phyloP scores from a whole-genome alignment of 2,329 filamentous ascomycete genomes.

The Trichoderma simmonsii region DNA sequence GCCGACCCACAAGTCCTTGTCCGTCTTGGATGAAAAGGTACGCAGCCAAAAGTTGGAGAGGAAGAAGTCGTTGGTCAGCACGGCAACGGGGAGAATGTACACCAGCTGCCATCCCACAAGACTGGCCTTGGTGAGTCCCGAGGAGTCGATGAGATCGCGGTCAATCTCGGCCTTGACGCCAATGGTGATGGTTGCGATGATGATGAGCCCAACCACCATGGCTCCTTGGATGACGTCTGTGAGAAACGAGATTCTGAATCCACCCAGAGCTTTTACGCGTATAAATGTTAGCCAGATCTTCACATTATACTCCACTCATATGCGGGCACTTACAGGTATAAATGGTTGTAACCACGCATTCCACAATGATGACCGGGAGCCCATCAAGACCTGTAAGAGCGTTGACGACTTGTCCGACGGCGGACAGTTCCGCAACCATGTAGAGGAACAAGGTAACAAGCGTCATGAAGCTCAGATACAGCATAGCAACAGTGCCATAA shows the following conservation, averaged over 20 bases:
- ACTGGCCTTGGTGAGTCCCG: slow-evolving; percentile 64
- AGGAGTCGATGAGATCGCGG: slow-evolving; percentile 62
- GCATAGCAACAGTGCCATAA: slow-evolving; percentile 65
- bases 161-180: slow-evolving; percentile 73
- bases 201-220: slow-evolving; percentile 72
- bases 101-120: slow-evolving; percentile 81
- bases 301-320: not conserved
- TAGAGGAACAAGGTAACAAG: slow-evolving; percentile 80
- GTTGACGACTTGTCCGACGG: slow-evolving; percentile 73
- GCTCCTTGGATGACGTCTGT: slow-evolving; percentile 78
- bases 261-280: slow-evolving; percentile 62
- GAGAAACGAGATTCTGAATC: slow-evolving; percentile 79
- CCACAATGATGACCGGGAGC: slow-evolving; percentile 72
- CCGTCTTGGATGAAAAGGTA: slow-evolving; percentile 20
- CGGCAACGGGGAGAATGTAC: slow-evolving; percentile 78
- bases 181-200: slow-evolving; percentile 75
- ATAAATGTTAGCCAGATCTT: not conserved
- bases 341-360: slow-evolving; percentile 74
- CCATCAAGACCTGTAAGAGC: slow-evolving; percentile 71
- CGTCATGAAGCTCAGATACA: slow-evolving; percentile 75
- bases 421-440: slow-evolving; percentile 82
- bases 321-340: slow-evolving; percentile 65
- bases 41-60: slow-evolving; percentile 57
- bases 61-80: slow-evolving; percentile 85
- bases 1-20: slow-evolving; percentile 54